Percentiles rank a stretch among this genome's conserved stretches.
phyloP scores from a whole-genome alignment of 1,284 basidiomycete species.

The Lentinula novae-zelandiae region DNA sequence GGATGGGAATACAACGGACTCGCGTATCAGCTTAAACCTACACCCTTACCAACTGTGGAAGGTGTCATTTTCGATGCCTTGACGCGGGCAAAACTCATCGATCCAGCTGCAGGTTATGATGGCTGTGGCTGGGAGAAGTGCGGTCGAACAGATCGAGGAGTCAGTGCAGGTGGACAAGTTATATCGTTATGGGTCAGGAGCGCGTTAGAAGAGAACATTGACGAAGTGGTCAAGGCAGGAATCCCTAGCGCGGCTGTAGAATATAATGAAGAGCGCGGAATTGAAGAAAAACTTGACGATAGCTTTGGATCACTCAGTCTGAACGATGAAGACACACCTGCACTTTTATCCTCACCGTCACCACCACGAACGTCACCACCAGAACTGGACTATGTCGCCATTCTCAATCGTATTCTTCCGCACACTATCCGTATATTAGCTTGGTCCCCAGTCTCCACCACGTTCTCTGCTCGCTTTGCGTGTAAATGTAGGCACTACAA shows the following conservation, averaged over 20 bases:
- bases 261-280: not conserved
- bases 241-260: not conserved
- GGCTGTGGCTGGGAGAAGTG: slow-evolving; percentile 90
- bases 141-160: slow-evolving; percentile 93
- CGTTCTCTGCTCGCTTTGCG: slow-evolving; percentile 88
- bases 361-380: slow-evolving; percentile 16
- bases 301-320: slow-evolving; percentile 28
- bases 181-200: slow-evolving; percentile 89
- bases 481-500: slow-evolving; percentile 94
- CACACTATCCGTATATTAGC: slow-evolving; percentile 88
- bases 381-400: slow-evolving; percentile 78
- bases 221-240: slow-evolving; percentile 16
- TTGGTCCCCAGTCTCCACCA: slow-evolving; percentile 85
- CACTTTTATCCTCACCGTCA: slow-evolving; percentile 18
- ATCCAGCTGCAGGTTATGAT: slow-evolving; percentile 70
- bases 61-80: slow-evolving; percentile 83
- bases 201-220: slow-evolving; percentile 40
- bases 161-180: slow-evolving; percentile 94
- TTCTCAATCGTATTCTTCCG: slow-evolving; percentile 91
- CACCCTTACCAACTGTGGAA: slow-evolving; percentile 87
- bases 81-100: slow-evolving; percentile 72
- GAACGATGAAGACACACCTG: slow-evolving; percentile 20
- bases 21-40: slow-evolving; percentile 70
- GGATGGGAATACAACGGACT: slow-evolving; percentile 92
- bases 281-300: slow-evolving; percentile 16